phyloP scores from a whole-genome alignment of 202 grass and related monocot species.

The Schoenoplectus triqueter region DNA sequence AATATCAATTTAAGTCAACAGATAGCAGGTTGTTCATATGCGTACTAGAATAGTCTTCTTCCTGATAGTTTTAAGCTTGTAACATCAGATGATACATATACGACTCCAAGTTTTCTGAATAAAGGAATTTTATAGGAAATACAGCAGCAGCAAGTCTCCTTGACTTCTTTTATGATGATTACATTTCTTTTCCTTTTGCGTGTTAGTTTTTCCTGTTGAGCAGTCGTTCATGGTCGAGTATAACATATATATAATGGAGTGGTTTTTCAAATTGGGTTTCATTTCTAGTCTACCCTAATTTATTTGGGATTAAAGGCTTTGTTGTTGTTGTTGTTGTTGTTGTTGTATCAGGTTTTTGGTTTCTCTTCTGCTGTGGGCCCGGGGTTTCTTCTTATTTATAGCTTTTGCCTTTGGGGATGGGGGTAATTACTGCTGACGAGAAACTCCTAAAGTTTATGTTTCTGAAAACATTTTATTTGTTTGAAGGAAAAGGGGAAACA shows the following conservation, averaged over 20 bases:
- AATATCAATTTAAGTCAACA: not conserved
- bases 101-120: not conserved
- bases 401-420: not conserved
- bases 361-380: too few relatives aligned
- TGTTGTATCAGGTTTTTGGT: not conserved
- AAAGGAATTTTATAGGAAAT: not conserved
- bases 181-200: not conserved
- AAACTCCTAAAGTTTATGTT: not conserved
- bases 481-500: not conserved
- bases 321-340: too few relatives aligned
- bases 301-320: too few relatives aligned
- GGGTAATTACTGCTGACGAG: not conserved
- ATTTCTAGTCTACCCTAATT: too few relatives aligned
- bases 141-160: not conserved
- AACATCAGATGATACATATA: conserved; percentile 13
- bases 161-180: not conserved
- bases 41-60: not conserved
- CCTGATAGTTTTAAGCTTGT: conserved; percentile 2
- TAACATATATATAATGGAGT: not conserved
- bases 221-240: not conserved
- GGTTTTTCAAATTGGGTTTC: not conserved
- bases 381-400: not conserved
- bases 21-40: not conserved
- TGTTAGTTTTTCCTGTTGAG: not conserved
- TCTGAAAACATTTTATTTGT: too few relatives aligned